Evolutionary conservation across 169 alveolate species (phyloP), one percentile per base, ranked within the genome.

Genomic region (Plasmodium malariae): DNA sequence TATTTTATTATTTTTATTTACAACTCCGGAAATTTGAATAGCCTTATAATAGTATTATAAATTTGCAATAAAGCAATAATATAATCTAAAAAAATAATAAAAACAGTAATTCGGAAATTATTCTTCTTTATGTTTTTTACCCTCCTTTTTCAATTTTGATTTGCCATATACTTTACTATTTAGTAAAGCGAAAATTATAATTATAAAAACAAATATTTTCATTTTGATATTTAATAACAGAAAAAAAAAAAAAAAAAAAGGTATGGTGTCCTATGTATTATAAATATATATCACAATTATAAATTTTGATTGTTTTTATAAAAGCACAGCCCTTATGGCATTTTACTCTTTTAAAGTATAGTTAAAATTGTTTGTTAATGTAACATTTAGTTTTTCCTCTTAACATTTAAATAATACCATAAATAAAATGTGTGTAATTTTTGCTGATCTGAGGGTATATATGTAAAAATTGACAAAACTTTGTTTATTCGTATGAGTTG

Each of bases 61-160:
- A n/a, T n/a, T n/a, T n/a, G n/a, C n/a, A n/a, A n/a, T n/a, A n/a
- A n/a, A n/a, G n/a, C n/a, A n/a, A n/a, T n/a, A n/a, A n/a, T n/a
- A n/a, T 40, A 40, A 9, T 40, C 51, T 40, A 40, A 40, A 6
- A 40, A 40, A 40, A 40, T 40, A 9, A 9, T 40, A 40, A 6
- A 6, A 48, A 48, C 3, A 48, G 12, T 19, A 48, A 48, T 48
- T 14, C n/a, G n/a, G n/a, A n/a, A 14, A 48, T 48, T 14, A 48
- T 9, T 48, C 24, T 55, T 55, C 12, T 55, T 60, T 57, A 9
- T 37, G n/a, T 21, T 2, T 68, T 67, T 65, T 65, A 68, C 74
- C 74, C 43, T 68, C 67, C 40, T 80, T 80, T 80, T 80, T 80
- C 45, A 80, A 24, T 49, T 67, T 80, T 71, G 90, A 80, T 67